Conservation (phyloP, 495 filamentous ascomycete species). For the Massariosphaeria phaeospora region DNA sequence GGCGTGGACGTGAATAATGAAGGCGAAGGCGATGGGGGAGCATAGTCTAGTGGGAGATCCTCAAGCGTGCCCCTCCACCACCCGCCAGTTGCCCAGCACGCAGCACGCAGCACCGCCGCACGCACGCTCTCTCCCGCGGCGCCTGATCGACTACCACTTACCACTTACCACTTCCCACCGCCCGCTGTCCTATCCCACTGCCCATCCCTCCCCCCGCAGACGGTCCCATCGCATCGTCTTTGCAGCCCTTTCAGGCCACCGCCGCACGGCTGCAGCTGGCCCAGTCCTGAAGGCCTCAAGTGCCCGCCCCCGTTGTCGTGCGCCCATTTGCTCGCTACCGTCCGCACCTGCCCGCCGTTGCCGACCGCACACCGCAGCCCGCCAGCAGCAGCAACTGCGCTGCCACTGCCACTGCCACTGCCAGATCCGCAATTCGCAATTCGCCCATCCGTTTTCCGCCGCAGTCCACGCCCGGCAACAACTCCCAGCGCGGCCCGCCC, state of each 20-base stretch:
- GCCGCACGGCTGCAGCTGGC: neutral
- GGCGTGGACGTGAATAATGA: no score
- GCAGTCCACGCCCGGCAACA: neutral
- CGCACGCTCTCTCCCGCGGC: neutral
- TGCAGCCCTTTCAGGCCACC: neutral
- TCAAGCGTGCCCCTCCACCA: no score
- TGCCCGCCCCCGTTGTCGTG: neutral
- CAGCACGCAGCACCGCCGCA: neutral
- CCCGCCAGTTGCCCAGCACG: no score
- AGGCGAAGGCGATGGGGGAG: no score
- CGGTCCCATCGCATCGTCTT: no score
- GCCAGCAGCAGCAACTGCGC: neutral
- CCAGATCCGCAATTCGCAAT: neutral
- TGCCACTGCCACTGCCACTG: neutral
- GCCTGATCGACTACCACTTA: neutral
- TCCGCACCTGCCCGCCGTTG: conserved; percentile 5
- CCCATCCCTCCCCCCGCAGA: no score
- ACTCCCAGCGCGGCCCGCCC: neutral
- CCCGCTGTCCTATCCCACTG: no score
- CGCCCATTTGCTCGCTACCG: conserved; percentile 11
- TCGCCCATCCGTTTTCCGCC: neutral
- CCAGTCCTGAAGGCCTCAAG: neutral
- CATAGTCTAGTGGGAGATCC: no score
- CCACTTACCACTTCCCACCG: neutral
- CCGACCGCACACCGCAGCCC: neutral